Percentiles rank a stretch among this genome's conserved stretches.
Conservation (phyloP, 192 early-diverging fungal species). For the Rhizophagus clarus region DNA sequence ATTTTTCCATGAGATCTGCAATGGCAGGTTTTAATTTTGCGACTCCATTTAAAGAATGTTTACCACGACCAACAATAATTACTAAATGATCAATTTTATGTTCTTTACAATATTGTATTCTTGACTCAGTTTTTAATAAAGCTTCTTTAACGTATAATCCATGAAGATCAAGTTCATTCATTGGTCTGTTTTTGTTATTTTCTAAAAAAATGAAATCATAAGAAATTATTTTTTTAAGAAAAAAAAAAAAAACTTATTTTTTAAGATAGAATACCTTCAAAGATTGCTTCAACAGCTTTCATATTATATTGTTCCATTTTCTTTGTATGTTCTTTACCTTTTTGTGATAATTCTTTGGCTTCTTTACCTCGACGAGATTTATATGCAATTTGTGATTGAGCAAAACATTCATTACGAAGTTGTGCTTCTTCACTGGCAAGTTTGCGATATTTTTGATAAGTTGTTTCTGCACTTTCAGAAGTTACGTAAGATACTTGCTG, state of each 20-base stretch:
- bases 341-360: conserved; percentile 45
- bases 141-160: conserved; percentile 71
- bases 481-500: background rate
- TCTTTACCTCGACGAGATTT: background rate
- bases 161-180: conserved; percentile 67
- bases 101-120: conserved; percentile 52
- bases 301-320: conserved; percentile 60
- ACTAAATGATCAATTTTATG: conserved; percentile 45
- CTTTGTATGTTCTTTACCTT: conserved; percentile 57
- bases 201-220: conserved; percentile 10
- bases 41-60: conserved; percentile 54
- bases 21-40: conserved; percentile 74
- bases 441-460: conserved; percentile 8
- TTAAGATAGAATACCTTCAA: conserved; percentile 39
- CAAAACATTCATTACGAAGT: conserved; percentile 6
- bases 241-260: background rate
- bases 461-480: background rate
- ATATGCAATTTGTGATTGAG: conserved; percentile 12
- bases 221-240: background rate
- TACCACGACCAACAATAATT: conserved; percentile 70
- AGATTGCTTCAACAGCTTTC: conserved; percentile 54
- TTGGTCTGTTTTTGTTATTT: conserved; percentile 46
- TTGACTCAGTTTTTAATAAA: conserved; percentile 45
- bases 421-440: conserved; percentile 2
- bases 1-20: conserved; percentile 52